Evolutionary conservation across 176 grass and related monocot species (phyloP).

Genomic region (Miscanthus lutarioriparius): DNA sequence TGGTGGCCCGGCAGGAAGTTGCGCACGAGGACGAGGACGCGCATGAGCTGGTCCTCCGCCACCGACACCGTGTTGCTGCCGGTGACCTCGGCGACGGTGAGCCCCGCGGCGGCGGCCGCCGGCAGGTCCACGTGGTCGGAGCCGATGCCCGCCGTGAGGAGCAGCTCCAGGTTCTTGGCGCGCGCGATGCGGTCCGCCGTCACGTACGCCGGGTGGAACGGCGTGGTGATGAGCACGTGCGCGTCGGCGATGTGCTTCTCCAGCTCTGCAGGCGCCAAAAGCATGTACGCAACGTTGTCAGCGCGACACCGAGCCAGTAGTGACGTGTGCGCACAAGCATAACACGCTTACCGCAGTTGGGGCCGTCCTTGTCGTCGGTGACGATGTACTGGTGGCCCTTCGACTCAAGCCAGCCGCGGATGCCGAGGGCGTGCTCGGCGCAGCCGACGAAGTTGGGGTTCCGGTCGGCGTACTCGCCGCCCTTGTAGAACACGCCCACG

Average conservation of each 20-base stretch:
- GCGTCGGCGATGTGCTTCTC: slow-evolving; percentile 54
- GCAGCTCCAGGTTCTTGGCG: slow-evolving; percentile 49
- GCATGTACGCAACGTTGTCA: not conserved
- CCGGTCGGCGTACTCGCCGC: slow-evolving; percentile 58
- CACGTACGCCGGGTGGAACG: slow-evolving; percentile 67
- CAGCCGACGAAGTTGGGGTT: slow-evolving; percentile 79
- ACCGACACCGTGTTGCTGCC: slow-evolving; percentile 66
- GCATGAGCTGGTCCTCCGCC: slow-evolving; percentile 57
- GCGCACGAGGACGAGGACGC: slow-evolving; percentile 49
- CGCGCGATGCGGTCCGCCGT: slow-evolving; percentile 30
- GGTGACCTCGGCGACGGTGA: slow-evolving; percentile 56
- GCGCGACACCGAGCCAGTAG: not conserved
- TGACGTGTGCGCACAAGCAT: not conserved
- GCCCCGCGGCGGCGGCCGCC: slow-evolving; percentile 25
- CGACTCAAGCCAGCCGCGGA: slow-evolving; percentile 72
- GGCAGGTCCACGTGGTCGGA: slow-evolving; percentile 39
- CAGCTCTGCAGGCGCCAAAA: slow-evolving; percentile 36
- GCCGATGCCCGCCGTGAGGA: slow-evolving; percentile 47
- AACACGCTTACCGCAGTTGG: slow-evolving; percentile 46
- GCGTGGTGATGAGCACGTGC: slow-evolving; percentile 56
- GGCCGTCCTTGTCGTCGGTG: slow-evolving; percentile 88
- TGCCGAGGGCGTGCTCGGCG: slow-evolving; percentile 60
- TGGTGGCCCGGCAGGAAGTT: slow-evolving; percentile 54
- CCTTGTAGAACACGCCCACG: slow-evolving; percentile 88
- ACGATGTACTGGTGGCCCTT: slow-evolving; percentile 80